Base-by-base conservation (phyloP, 179 eudicot genomes). In the Spinacia oleracea region DNA sequence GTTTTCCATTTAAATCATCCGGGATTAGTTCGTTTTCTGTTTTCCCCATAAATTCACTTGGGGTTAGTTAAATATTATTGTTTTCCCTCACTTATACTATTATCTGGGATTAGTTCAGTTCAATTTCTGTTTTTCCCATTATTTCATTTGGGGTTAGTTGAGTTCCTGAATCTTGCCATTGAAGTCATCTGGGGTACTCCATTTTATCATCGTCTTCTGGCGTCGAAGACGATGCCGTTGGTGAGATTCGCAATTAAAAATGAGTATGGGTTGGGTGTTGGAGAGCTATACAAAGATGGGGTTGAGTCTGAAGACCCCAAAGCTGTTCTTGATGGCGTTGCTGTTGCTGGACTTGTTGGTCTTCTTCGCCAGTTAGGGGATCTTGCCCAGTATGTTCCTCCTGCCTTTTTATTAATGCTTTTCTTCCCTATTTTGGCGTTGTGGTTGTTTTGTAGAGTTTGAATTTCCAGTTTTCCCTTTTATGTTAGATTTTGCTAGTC, bases 351-450 rank as follows among this genome's bases (percentile, higher is more conserved):
- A 65, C 93, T 96, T 38, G 97, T 96, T 68, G 99, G 99, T 81
- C 82, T 96, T 88, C 87, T 96, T 79, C 97, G 99, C 51, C 99
- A 96, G 81, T 88, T 96, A 35, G 99, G 99, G 73, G 97, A 96
- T 88, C 99, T 96, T 56, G 89, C 98, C 27, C 93, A 91, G 99
- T 96, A 83, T 73, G 89, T 82, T 65, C 32, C 75, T 64, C 38
- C 45, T 69, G 35, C 23, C 25, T 46, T 23, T 53, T 27, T 56
- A 51, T 16, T 20, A 11, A 34, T 25, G 42, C 42, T 59, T 59
- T 70, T 23, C n/a, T 70, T 18, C 11, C n/a, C 58, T 40, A 42
- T 15, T 38, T 53, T 68, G 29, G 16, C 25, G 65, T 38, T 68
- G 34, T 62, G 60, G 32, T n/a, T n/a, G 43, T 25, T 29, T 76